Percentiles rank a stretch among this genome's conserved stretches.
phyloP scores from a whole-genome alignment of 495 filamentous ascomycete genomes.

The Evansstolkia leycettana region DNA sequence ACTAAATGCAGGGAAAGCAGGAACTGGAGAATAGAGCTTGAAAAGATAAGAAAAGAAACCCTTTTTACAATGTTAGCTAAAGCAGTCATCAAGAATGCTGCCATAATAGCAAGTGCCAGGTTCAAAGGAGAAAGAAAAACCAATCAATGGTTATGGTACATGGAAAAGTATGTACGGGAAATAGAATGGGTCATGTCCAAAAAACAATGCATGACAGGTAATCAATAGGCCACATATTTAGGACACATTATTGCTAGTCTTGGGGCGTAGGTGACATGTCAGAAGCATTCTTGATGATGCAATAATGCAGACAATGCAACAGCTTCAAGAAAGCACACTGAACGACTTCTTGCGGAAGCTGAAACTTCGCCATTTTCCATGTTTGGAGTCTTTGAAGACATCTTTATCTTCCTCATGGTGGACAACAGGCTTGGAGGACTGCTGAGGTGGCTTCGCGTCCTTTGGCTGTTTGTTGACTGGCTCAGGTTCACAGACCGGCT shows the following conservation, averaged over 20 bases:
- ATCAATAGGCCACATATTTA: too few species aligned
- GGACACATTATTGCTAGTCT: too few species aligned
- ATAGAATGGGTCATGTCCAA: constrained; percentile 22
- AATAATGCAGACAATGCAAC: too few species aligned
- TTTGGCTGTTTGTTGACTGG: constrained; percentile 3
- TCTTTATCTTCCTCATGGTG: constrained; percentile 15
- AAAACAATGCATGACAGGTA: constrained; percentile 10
- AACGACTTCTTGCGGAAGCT: constrained; percentile 31
- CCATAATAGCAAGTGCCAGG: not conserved
- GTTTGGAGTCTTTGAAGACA: constrained; percentile 9
- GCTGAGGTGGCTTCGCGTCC: constrained; percentile 3
- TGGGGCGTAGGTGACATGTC: constrained; percentile 1
- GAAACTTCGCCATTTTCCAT: constrained; percentile 29
- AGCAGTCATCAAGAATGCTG: not conserved
- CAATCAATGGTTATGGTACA: constrained; percentile 23
- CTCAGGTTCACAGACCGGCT: constrained; percentile 2
- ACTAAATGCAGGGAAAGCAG: not conserved
- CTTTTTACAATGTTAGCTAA: not conserved
- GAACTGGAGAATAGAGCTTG: not conserved
- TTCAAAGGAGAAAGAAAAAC: constrained; percentile 4
- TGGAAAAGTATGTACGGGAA: constrained; percentile 18
- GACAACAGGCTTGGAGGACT: constrained; percentile 10
- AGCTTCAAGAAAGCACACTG: constrained; percentile 20
- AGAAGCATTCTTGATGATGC: too few species aligned
- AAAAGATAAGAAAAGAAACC: constrained; percentile 3